A percentile compares a stretch with the other conserved stretches of the same genome.
Evolutionary conservation across 2,329 filamentous ascomycete genomes (phyloP).

Genomic region (Penicillium sp.): DNA sequence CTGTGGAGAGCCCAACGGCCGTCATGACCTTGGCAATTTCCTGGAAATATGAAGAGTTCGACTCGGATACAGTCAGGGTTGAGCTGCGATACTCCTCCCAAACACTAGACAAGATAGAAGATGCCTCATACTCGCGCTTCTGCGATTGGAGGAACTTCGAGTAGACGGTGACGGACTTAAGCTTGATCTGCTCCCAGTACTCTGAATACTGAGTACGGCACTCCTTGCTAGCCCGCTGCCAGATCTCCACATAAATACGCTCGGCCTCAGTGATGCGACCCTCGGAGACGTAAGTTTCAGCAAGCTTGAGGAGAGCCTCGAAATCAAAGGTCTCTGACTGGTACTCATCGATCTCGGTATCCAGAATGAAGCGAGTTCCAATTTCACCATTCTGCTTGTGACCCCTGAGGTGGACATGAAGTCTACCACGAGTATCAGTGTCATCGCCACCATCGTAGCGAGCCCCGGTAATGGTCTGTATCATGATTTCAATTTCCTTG

Average conservation of each 20-base stretch:
- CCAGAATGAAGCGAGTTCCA: slow-evolving; percentile 37
- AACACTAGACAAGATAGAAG: slow-evolving; percentile 50
- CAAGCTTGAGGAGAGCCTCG: slow-evolving; percentile 42
- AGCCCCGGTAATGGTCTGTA: slow-evolving; percentile 28
- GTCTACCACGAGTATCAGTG: slow-evolving; percentile 29
- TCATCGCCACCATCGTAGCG: slow-evolving; percentile 23
- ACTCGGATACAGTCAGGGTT: slow-evolving; percentile 46
- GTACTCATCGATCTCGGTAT: slow-evolving; percentile 47
- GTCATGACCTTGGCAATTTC: slow-evolving; percentile 53
- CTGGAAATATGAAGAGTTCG: slow-evolving; percentile 41
- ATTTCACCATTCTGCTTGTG: slow-evolving; percentile 22
- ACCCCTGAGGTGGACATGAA: slow-evolving; percentile 37
- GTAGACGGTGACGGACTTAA: slow-evolving; percentile 52
- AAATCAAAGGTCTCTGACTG: slow-evolving; percentile 39
- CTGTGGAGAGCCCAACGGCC: slow-evolving; percentile 48
- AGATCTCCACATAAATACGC: slow-evolving; percentile 54
- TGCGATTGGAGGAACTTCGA: slow-evolving; percentile 52
- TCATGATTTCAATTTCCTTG: slow-evolving; percentile 38
- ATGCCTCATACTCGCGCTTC: slow-evolving; percentile 50
- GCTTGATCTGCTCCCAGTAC: slow-evolving; percentile 54
- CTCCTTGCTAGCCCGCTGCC: slow-evolving; percentile 55
- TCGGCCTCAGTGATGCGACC: slow-evolving; percentile 47
- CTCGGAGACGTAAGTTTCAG: slow-evolving; percentile 42
- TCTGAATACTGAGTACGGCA: slow-evolving; percentile 48
- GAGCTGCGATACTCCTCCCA: slow-evolving; percentile 56